These are phyloP conservation scores for Umbelopsis isabellina DNA, from an alignment of 192 early-diverging fungal species.

Conservation along the genomic window DNA sequence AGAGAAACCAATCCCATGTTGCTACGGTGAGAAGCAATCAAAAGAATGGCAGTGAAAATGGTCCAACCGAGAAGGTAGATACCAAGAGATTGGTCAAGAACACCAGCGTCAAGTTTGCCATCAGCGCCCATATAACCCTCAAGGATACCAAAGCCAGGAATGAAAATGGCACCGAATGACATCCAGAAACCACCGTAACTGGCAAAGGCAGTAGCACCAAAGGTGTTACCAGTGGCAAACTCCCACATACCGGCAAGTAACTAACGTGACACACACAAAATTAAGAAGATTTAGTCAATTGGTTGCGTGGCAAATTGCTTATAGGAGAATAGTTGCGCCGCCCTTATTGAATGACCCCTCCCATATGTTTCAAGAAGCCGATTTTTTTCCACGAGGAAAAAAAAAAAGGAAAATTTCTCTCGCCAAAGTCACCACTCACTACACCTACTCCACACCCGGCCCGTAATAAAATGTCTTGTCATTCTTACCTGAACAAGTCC, in stretches of 20 bases:
- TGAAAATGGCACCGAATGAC: conserved; percentile 59
- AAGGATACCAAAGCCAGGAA: conserved; percentile 58
- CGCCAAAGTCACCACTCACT: too few relatives aligned
- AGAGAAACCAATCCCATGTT: conserved; percentile 63
- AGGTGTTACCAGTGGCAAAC: conserved; percentile 76
- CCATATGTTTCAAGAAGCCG: too few relatives aligned
- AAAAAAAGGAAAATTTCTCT: too few relatives aligned
- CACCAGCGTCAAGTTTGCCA: conserved; percentile 33
- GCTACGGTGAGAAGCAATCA: conserved; percentile 66
- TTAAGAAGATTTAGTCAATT: too few relatives aligned
- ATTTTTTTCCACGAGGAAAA: too few relatives aligned
- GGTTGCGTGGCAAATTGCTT: too few relatives aligned
- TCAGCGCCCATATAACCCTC: conserved; percentile 31
- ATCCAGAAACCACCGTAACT: conserved; percentile 75
- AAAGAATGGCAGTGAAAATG: conserved; percentile 72
- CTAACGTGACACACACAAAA: conserved; percentile 20
- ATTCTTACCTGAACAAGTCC: conserved; percentile 63
- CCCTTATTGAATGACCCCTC: too few relatives aligned
- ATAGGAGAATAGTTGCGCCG: too few relatives aligned
- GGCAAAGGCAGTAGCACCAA: conserved; percentile 81
- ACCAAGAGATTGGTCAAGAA: conserved; percentile 51
- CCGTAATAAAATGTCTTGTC: background rate
- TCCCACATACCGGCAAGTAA: conserved; percentile 86
- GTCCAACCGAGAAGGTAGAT: conserved; percentile 71
- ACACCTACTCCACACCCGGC: too few relatives aligned